A percentile compares a stretch with the other conserved stretches of the same genome.
Evolutionary conservation across 345 rosid species (phyloP).

Genomic region (Eucalyptus decipiens): DNA sequence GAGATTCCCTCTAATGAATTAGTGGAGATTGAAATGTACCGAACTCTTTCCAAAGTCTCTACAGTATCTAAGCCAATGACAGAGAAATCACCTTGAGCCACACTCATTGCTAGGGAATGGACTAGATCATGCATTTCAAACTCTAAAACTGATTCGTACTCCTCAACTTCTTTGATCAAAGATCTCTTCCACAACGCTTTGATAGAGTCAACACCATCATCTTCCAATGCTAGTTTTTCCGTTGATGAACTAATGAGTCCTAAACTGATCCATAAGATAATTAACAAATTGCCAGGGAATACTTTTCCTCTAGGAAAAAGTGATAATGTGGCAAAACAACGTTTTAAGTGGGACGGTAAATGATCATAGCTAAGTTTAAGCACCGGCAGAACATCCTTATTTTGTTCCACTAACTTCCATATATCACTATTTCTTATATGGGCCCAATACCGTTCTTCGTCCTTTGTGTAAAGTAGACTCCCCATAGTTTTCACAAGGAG

Average conservation of each 20-base stretch:
- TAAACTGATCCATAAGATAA: background rate
- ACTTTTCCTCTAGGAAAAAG: fast-evolving
- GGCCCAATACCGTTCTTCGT: fast-evolving
- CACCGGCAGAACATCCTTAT: fast-evolving
- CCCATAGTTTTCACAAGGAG: background rate
- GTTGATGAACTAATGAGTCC: background rate
- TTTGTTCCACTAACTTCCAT: background rate
- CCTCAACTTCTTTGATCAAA: background rate
- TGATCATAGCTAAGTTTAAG: background rate
- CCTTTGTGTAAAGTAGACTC: background rate
- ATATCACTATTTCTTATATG: background rate
- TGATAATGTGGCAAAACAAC: fast-evolving
- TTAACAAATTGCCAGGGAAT: fast-evolving
- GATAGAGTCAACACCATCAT: background rate
- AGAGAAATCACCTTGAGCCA: background rate
- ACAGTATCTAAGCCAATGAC: fast-evolving
- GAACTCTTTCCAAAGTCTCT: background rate
- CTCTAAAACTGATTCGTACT: fast-evolving
- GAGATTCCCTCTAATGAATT: fast-evolving
- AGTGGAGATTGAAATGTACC: background rate
- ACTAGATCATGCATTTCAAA: background rate
- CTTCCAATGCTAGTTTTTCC: background rate
- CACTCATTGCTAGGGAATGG: background rate
- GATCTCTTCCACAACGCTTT: background rate
- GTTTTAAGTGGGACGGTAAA: background rate